Evolutionary conservation across 2,329 filamentous ascomycete genomes (phyloP), one percentile per base, ranked within the genome.

Genomic region (Stagonosporopsis vannaccii): DNA sequence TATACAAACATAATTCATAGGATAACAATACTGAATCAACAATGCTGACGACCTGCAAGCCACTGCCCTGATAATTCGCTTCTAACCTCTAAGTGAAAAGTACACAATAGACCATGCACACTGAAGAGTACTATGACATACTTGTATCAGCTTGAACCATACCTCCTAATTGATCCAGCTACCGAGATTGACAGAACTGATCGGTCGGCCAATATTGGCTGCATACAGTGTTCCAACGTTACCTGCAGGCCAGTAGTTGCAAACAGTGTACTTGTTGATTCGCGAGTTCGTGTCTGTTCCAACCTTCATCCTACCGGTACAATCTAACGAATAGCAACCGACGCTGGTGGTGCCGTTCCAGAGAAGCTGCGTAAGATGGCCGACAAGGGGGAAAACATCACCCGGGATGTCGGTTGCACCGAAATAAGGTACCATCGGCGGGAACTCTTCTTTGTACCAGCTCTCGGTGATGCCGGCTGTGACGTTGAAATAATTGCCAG

Each of bases 391-490:
- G 61, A 74, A 73, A 20, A 68, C 62, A 11, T 61, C 79, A 74
- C 92, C 91, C 6, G 69, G 60, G 28, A 71, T 43, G 71, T 80
- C 82, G 56, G 76, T 71, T 64, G 81, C 53, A 62, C 87, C 89
- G 70, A 89, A 95, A 73, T 78, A 81, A 49, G 78, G 75, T 26
- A 72, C 68, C 56, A 82, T 82, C 77, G 83, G 87, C 61, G 73
- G 72, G 67, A 90, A 80, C 77, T 97, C 92, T 68, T 85, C 85
- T 75, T 95, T 91, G 85, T 97, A 97, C 91, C 95, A 97, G 79
- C 89, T 82, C 74, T 94, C 85, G 69, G 87, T 91, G 72, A 94
- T 87, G 65, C 89, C 87, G 61, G 84, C 81, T 50, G 86, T 85
- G 60, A 91, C 81, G 42, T 87, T 84, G 58, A 72, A 74, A 75